Conservation (phyloP, 2,329 filamentous ascomycete species). For the Colletotrichum sp. region DNA sequence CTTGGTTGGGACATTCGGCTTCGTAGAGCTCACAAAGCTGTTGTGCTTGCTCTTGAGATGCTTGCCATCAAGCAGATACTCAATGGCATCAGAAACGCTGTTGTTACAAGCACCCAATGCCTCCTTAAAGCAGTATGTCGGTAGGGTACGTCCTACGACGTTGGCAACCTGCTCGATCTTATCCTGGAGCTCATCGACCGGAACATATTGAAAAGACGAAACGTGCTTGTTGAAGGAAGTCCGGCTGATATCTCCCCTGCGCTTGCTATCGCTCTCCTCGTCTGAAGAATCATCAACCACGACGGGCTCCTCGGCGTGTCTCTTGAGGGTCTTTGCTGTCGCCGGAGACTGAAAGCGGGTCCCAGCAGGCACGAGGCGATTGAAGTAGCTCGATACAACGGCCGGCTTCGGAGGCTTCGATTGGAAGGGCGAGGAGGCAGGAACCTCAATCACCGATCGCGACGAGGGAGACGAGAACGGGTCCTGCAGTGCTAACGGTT, state of each 20-base stretch:
- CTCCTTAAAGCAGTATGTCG: conserved; percentile 34
- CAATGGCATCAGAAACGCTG: conserved; percentile 40
- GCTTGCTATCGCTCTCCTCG: conserved; percentile 56
- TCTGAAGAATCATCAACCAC: conserved; percentile 51
- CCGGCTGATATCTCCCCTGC: conserved; percentile 66
- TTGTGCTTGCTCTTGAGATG: conserved; percentile 24
- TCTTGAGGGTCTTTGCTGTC: conserved; percentile 35
- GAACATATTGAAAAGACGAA: conserved; percentile 51
- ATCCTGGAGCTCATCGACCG: conserved; percentile 42
- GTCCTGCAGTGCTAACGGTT: conserved; percentile 26
- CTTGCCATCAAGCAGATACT: conserved; percentile 28
- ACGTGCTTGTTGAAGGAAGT: conserved; percentile 56
- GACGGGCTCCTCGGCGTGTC: conserved; percentile 45
- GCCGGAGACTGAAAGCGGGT: conserved; percentile 68
- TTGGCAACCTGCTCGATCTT: conserved; percentile 42
- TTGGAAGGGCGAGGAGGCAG: conserved; percentile 82
- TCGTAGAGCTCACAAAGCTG: conserved; percentile 17
- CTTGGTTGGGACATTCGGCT: conserved; percentile 25
- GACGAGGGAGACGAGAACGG: conserved; percentile 47
- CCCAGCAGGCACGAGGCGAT: conserved; percentile 76
- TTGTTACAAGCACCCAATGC: conserved; percentile 36
- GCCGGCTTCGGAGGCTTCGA: conserved; percentile 23
- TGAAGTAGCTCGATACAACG: conserved; percentile 33
- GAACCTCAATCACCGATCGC: conserved; percentile 72
- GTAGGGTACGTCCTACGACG: conserved; percentile 34